Evolutionary conservation across 139 green algal genomes (phyloP).

Genomic region (Chlorella sp.): DNA sequence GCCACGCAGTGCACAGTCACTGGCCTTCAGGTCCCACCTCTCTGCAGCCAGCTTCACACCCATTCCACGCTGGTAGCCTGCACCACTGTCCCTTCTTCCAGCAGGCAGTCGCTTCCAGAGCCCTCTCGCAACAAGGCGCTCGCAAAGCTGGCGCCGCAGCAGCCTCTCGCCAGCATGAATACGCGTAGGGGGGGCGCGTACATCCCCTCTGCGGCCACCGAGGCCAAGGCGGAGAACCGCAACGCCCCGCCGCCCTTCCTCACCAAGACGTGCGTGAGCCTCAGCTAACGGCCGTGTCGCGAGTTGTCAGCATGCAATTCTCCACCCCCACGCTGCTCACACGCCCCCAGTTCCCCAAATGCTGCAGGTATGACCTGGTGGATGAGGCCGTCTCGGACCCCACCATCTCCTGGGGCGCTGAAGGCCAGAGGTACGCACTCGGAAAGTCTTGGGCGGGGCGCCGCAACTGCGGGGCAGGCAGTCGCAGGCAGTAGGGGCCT

Average conservation of each 20-base stretch:
- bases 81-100: no score
- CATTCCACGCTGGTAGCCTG: not conserved
- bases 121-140: no score
- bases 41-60: not conserved
- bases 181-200: constrained; percentile 21
- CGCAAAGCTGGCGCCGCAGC: no score
- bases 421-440: constrained; percentile 79
- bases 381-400: constrained; percentile 80
- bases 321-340: not conserved
- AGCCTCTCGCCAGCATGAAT: constrained; percentile 14
- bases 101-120: no score
- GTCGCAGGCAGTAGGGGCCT: not conserved
- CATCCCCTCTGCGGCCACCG: not conserved
- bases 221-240: not conserved
- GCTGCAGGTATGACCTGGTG: constrained; percentile 93
- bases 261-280: constrained; percentile 41
- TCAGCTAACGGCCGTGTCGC: not conserved
- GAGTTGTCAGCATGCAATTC: no score
- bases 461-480: not conserved
- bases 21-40: no score
- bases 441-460: not conserved
- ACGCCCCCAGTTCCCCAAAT: not conserved
- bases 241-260: constrained; percentile 39
- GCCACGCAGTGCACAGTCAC: no score
- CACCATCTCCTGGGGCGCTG: constrained; percentile 87